Conservation (phyloP, 73 alveolate species). For the Paramecium primaurelia region DNA sequence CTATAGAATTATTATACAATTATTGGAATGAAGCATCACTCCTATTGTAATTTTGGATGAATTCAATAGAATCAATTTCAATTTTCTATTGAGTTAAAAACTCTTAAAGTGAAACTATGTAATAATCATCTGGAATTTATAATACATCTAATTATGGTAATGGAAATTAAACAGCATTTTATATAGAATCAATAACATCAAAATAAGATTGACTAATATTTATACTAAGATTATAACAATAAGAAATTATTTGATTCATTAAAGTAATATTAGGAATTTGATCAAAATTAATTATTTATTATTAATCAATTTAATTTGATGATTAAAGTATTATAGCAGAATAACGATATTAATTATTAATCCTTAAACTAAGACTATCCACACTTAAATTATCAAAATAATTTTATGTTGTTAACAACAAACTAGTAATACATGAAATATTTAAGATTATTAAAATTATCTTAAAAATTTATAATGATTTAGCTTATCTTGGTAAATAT, state of each 20-base stretch:
- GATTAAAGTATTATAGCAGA: background rate
- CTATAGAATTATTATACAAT: background rate
- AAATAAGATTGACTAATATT: background rate
- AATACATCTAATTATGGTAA: background rate
- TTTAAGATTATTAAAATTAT: background rate
- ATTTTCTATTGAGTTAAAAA: conserved; percentile 8
- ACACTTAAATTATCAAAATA: background rate
- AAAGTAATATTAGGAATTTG: background rate
- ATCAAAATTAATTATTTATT: background rate
- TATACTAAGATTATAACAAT: background rate
- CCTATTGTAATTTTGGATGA: background rate
- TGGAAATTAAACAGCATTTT: background rate
- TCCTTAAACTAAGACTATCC: background rate
- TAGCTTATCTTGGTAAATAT: conserved; percentile 40
- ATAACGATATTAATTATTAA: background rate
- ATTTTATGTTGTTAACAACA: conserved; percentile 4
- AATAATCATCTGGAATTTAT: background rate
- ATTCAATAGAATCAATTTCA: conserved; percentile 18
- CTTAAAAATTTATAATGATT: background rate
- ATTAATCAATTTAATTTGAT: background rate
- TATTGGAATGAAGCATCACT: background rate
- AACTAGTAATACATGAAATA: background rate
- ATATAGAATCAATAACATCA: background rate
- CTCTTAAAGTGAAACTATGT: background rate
- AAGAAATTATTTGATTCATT: background rate